phyloP scores from a whole-genome alignment of 257 asterid genomes.

The Oldenlandia corymbosa region DNA sequence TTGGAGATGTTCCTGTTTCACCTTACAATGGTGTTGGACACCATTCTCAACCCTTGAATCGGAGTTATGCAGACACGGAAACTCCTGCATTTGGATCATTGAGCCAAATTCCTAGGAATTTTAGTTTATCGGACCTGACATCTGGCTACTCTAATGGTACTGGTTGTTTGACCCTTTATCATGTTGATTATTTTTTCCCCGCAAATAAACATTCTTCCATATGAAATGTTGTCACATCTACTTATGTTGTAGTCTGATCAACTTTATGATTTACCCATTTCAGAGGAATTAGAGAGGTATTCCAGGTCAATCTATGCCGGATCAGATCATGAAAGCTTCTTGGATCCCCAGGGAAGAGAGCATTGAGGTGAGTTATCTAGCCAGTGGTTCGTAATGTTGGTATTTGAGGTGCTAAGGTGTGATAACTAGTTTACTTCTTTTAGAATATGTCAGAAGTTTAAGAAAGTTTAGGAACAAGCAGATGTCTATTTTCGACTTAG shows the following conservation, averaged over 20 bases:
- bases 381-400: neutral
- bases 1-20: conserved; percentile 56
- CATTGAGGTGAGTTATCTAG: conserved; percentile 42
- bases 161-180: conserved; percentile 36
- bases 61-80: conserved; percentile 46
- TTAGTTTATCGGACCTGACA: conserved; percentile 82
- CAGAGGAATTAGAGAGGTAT: conserved; percentile 77
- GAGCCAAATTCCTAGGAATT: conserved; percentile 87
- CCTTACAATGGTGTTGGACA: conserved; percentile 57
- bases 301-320: conserved; percentile 67
- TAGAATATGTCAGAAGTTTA: conserved; percentile 46
- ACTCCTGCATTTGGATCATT: conserved; percentile 51
- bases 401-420: conserved; percentile 1
- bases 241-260: neutral
- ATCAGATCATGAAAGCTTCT: conserved; percentile 45
- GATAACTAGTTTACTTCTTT: conserved; percentile 10
- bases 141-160: conserved; percentile 71
- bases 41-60: conserved; percentile 46
- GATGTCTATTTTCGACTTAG: too few species aligned
- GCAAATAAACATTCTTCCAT: neutral
- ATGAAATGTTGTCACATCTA: neutral
- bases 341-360: conserved; percentile 42
- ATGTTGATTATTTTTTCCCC: neutral
- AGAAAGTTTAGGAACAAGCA: conserved; percentile 36
- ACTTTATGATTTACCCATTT: conserved; percentile 11